Base-by-base conservation (phyloP, 306 rosid species). In the Leucaena leucocephala region DNA sequence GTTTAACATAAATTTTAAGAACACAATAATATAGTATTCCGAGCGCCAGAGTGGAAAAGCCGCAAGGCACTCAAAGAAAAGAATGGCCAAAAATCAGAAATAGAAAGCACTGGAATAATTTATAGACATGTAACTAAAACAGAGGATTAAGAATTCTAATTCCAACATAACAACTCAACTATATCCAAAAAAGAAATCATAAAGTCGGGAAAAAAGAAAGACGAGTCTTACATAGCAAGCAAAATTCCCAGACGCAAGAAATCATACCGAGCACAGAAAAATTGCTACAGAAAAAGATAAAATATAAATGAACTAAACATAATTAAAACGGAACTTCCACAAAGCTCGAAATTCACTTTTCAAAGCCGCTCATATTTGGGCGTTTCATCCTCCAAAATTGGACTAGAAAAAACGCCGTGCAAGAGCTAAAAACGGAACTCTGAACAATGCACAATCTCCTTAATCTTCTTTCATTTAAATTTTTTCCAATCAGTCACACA, bases 141-240 rank as follows among this genome's bases (percentile, higher is more conserved):
- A 79, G 74, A 86, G 68, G 36, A 63, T 86, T 74, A 77, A 69
- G 55, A 68, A 36, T 64, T 54, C 76, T 68, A 79, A 76, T 73
- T 76, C 55, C 75, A 72, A 67, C 43, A 77, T 33, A 73, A 82
- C 78, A 61, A 80, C 81, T 76, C 81, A 80, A 62, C 76, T 39
- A 68, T 22, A 73, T 14, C 11, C 63, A 21, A 77, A 71, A 83
- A 77, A 65, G 63, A 64, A 27, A 68, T 76, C 68, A 68, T 3
- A 21, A 80, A 44, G 33, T 74, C 34, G 43, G 34, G 55, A 12
- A 70, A 21, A 3, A 46, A 58, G 19, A 64, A 35, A 38, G 11
- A 38, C 13, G 27, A 38, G 22, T 64, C 44, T 36, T 59, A 12
- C 9, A 16, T 50, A 72, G 49, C 66, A 16, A 81, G 15, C 14